phyloP scores from a whole-genome alignment of 2,329 filamentous ascomycete species.

The Fusarium sp. region DNA sequence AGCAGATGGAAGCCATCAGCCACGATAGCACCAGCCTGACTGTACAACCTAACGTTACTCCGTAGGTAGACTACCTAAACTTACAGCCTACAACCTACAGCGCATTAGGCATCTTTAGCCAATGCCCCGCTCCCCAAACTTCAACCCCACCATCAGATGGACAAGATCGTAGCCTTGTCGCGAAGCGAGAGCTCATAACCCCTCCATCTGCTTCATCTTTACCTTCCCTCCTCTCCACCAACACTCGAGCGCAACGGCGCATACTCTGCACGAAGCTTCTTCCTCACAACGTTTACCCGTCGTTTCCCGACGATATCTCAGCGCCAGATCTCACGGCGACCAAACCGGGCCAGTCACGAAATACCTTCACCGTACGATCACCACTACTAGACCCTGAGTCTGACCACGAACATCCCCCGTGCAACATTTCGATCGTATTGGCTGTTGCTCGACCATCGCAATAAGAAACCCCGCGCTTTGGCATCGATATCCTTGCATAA shows the following conservation, averaged over 20 bases:
- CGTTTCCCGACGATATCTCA: neutral
- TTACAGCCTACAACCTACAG: neutral
- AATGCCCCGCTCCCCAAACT: slow-evolving; percentile 32
- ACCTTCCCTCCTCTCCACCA: slow-evolving; percentile 7
- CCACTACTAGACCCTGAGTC: slow-evolving; percentile 6
- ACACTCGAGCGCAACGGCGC: slow-evolving; percentile 23
- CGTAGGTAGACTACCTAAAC: too few species aligned
- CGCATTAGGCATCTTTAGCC: slow-evolving; percentile 20
- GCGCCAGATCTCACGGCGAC: neutral
- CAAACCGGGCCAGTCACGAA: slow-evolving; percentile 1
- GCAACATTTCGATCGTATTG: slow-evolving; percentile 10
- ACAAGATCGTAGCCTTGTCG: slow-evolving; percentile 49
- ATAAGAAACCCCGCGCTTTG: neutral
- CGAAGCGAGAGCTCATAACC: slow-evolving; percentile 46
- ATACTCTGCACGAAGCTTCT: neutral
- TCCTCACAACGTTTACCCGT: neutral
- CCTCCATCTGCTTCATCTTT: slow-evolving; percentile 41
- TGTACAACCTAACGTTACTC: neutral
- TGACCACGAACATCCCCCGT: slow-evolving; percentile 8
- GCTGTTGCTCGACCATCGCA: neutral
- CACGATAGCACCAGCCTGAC: neutral
- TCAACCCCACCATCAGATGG: slow-evolving; percentile 41
- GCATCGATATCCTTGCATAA: slow-evolving; percentile 4
- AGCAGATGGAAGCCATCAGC: neutral
- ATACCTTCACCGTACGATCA: slow-evolving; percentile 9